phyloP scores from a whole-genome alignment of 345 rosid species.

The Brassica juncea region DNA sequence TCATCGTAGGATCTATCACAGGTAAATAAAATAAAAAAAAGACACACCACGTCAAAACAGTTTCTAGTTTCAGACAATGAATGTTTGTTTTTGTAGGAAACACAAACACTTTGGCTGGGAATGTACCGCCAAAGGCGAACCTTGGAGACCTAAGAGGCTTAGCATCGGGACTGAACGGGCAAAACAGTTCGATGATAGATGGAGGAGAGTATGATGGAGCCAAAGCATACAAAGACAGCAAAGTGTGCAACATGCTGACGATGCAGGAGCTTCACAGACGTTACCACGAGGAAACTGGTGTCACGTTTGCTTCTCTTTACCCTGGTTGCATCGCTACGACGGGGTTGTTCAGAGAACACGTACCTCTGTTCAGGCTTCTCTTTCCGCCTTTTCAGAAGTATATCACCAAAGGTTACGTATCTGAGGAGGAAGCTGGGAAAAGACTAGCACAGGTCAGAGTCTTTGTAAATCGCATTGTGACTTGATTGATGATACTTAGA shows the following conservation, averaged over 20 bases:
- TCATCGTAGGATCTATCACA: conserved; percentile 94
- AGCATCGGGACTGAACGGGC: conserved; percentile 78
- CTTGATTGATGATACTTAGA: conserved; percentile 8
- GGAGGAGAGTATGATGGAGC: conserved; percentile 98
- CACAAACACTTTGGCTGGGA: conserved; percentile 95
- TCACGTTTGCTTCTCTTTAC: conserved; percentile 87
- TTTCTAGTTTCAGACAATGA: conserved; percentile 4
- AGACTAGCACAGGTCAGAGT: conserved; percentile 84
- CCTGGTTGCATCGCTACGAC: conserved; percentile 99
- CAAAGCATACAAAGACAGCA: conserved; percentile 97
- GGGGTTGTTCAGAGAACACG: conserved; percentile 95
- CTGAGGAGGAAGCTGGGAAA: conserved; percentile 90
- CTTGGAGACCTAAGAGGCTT: conserved; percentile 93
- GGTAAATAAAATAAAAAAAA: too few relatives aligned
- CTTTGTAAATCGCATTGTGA: background rate
- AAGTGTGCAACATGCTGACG: conserved; percentile 94
- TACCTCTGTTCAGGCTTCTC: conserved; percentile 82
- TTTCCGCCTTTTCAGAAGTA: conserved; percentile 98
- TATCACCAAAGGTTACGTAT: conserved; percentile 91
- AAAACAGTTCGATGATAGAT: conserved; percentile 86
- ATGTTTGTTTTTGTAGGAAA: conserved; percentile 53
- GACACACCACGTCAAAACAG: background rate
- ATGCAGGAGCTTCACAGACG: conserved; percentile 98
- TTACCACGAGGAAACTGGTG: conserved; percentile 84
- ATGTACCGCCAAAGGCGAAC: conserved; percentile 96